Evolutionary conservation across 352 stramenopile species (phyloP).

Genomic region (Phytopythium mirpurense): DNA sequence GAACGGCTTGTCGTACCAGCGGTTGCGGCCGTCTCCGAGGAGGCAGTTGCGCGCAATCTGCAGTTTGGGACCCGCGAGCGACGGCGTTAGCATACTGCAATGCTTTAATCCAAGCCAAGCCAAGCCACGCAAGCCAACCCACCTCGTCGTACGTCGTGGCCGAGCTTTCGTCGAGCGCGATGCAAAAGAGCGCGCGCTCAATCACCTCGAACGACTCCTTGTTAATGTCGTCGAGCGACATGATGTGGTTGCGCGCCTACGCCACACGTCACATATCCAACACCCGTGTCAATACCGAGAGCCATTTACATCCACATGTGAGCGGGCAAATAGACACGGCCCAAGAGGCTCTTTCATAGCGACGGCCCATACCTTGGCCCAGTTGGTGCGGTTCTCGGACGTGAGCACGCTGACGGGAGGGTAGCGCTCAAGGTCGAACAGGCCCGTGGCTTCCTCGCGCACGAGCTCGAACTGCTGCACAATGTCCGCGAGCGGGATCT

Average conservation of each 20-base stretch:
- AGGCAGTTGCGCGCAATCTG: conserved; percentile 80
- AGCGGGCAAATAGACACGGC: no score
- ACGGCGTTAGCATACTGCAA: no score
- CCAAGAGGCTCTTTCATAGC: no score
- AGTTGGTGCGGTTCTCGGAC: conserved; percentile 92
- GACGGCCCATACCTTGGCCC: conserved; percentile 88
- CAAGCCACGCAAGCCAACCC: not conserved
- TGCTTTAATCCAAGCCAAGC: no score
- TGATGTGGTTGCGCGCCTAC: conserved; percentile 76
- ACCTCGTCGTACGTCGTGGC: conserved; percentile 77
- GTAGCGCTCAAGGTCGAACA: conserved; percentile 85
- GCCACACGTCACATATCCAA: no score
- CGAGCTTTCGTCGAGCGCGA: conserved; percentile 90
- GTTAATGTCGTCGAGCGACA: conserved; percentile 83
- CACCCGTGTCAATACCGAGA: no score
- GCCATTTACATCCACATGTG: no score
- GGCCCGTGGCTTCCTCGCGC: conserved; percentile 73
- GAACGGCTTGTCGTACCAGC: conserved; percentile 98
- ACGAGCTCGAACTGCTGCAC: conserved; percentile 85
- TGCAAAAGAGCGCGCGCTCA: conserved; percentile 90
- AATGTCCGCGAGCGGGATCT: conserved; percentile 72
- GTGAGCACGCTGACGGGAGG: conserved; percentile 92
- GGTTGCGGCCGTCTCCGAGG: conserved; percentile 90
- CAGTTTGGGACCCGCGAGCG: no score
- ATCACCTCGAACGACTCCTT: conserved; percentile 90